phyloP scores from a whole-genome alignment of 495 filamentous ascomycete species.

The Lepraria neglecta region DNA sequence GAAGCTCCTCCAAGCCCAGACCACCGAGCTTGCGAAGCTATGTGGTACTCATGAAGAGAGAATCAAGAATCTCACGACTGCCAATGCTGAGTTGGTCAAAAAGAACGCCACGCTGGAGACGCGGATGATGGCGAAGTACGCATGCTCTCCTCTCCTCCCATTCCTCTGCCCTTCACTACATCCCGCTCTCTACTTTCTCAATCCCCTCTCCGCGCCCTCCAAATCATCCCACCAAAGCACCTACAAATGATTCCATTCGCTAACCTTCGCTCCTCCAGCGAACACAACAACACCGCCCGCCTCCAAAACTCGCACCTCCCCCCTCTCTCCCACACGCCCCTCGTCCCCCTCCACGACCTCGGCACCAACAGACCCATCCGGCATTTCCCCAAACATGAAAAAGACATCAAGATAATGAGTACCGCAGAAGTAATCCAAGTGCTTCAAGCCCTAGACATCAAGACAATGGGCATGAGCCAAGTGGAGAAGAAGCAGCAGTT shows the following conservation, averaged over 20 bases:
- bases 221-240: background rate
- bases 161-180: background rate
- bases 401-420: constrained; percentile 22
- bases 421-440: constrained; percentile 18
- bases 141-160: background rate
- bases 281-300: constrained; percentile 27
- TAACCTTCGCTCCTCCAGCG: constrained; percentile 12
- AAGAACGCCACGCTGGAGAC: constrained; percentile 22
- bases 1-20: constrained; percentile 17
- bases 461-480: constrained; percentile 13
- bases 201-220: background rate
- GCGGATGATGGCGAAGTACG: constrained; percentile 23
- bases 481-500: constrained; percentile 24
- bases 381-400: constrained; percentile 25
- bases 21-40: constrained; percentile 15
- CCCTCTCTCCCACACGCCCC: constrained; percentile 13
- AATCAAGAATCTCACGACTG: constrained; percentile 19
- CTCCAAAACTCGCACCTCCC: constrained; percentile 17
- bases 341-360: constrained; percentile 24
- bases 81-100: constrained; percentile 12
- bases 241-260: background rate
- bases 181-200: background rate
- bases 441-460: constrained; percentile 21
- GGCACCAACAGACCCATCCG: constrained; percentile 22
- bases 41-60: constrained; percentile 21